Evolutionary conservation across 352 stramenopile species (phyloP).

Genomic region (Globisporangium parvum): DNA sequence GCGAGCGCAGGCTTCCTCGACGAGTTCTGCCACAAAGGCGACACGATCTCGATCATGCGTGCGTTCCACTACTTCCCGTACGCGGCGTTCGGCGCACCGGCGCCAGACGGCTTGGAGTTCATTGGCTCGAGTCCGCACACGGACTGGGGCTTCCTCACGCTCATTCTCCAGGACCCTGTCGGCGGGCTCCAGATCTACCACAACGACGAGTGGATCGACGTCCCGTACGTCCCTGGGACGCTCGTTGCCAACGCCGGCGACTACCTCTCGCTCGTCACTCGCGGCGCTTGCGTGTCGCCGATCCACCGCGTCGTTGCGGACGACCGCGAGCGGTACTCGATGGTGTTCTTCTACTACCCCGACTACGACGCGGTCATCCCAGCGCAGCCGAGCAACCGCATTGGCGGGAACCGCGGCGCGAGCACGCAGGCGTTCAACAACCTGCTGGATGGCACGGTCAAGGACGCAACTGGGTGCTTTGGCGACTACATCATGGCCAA

Average conservation of each 20-base stretch:
- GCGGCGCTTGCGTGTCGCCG: slow-evolving; percentile 55
- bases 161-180: slow-evolving; percentile 75
- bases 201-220: slow-evolving; percentile 62
- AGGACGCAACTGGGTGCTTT: slow-evolving; percentile 50
- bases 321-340: slow-evolving; percentile 70
- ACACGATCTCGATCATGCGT: slow-evolving; percentile 84
- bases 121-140: slow-evolving; percentile 82
- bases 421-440: slow-evolving; percentile 57
- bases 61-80: slow-evolving; percentile 86
- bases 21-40: slow-evolving; percentile 48
- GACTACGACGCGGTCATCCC: slow-evolving; percentile 73
- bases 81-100: slow-evolving; percentile 35
- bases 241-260: slow-evolving; percentile 78
- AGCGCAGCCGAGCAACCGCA: slow-evolving; percentile 21
- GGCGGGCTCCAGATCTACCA: slow-evolving; percentile 71
- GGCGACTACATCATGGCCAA: slow-evolving; percentile 83
- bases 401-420: slow-evolving; percentile 31
- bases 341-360: slow-evolving; percentile 85
- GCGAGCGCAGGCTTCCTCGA: slow-evolving; percentile 43
- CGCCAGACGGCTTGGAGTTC: slow-evolving; percentile 50
- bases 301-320: slow-evolving; percentile 71
- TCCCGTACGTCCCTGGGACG: slow-evolving; percentile 65
- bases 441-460: slow-evolving; percentile 57
- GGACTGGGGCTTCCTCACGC: slow-evolving; percentile 80
- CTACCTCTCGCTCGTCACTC: slow-evolving; percentile 72